Evolutionary conservation across 179 eudicot species (phyloP), one percentile per base, ranked within the genome.

Genomic region (Spergularia azorica): DNA sequence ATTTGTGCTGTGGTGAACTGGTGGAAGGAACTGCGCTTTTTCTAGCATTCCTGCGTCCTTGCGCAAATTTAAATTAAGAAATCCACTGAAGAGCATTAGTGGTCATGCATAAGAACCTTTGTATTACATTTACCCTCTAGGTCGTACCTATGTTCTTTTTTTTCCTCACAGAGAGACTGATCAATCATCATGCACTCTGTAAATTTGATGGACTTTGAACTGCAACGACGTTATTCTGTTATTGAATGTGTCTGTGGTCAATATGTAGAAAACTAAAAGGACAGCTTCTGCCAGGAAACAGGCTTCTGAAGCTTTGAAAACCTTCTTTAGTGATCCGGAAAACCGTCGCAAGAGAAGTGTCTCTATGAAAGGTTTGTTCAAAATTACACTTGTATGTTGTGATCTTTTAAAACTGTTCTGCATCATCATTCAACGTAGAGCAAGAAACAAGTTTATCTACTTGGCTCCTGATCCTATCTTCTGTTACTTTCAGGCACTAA

Each of bases 271-370:
- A 87, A 71, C 93, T 46, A 95, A 90, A 84, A 86, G 91, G 67
- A 88, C 94, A 52, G 82, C 73, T 70, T 90, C 85, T 51, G 93
- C 99, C 67, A 89, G 99, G 82, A 89, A 86, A 56, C 98, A 77
- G n/a, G 91, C 97, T 76, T 95, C 99, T 56, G 97, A 93, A 60
- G 60, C 92, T 66, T 85, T 93, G 96, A 95, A 87, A 87, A 81
- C 78, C 61, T 93, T 86, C 86, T 95, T 95, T 50, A 77, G 88
- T 73, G 85, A 93, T 80, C 97, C 99, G 50, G 97, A 87, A 78
- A 95, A 95, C 56, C 98, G 98, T 58, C 94, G 78, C 69, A 93
- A 69, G 87, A 89, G 97, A 88, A 95, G 99, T 81, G 73, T 91
- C 79, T 67, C 94, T 70, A 90, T 95, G 98, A 89, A 81, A 89